Conservation (phyloP, 805 yeast genomes). For the Wickerhamomyces kurtzmanii region DNA sequence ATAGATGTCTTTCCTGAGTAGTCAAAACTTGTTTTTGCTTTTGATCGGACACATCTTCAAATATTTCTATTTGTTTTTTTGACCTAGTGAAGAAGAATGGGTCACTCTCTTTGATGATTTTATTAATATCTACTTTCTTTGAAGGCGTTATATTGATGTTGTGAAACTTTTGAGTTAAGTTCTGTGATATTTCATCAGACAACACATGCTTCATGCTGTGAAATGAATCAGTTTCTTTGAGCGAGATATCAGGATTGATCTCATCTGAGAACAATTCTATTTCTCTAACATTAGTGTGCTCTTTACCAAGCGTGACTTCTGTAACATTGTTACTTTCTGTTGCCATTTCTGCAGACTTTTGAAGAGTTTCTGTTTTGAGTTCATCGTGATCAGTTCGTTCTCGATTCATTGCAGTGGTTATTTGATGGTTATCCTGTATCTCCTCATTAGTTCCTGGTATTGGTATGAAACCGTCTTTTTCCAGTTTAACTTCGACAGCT, state of each 20-base stretch:
- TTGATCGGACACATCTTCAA: slow-evolving; percentile 11
- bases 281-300: too few relatives aligned
- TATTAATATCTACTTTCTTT: slow-evolving; percentile 9
- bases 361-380: too few relatives aligned
- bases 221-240: background rate
- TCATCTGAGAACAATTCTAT: slow-evolving; percentile 9
- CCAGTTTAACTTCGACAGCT: background rate
- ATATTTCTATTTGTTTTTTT: slow-evolving; percentile 12
- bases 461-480: too few relatives aligned
- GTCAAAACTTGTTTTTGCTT: background rate
- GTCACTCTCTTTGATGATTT: slow-evolving; percentile 12
- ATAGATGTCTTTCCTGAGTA: slow-evolving; percentile 6
- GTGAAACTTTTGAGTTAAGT: slow-evolving; percentile 5
- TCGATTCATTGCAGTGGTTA: background rate
- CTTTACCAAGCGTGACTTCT: slow-evolving; percentile 3
- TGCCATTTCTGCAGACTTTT: too few relatives aligned
- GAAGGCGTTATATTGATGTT: slow-evolving; percentile 15
- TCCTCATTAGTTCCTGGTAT: too few relatives aligned
- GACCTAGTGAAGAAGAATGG: slow-evolving; percentile 13
- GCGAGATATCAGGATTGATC: slow-evolving; percentile 10
- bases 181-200: background rate
- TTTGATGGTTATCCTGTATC: too few relatives aligned
- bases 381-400: slow-evolving; percentile 5
- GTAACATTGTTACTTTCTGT: slow-evolving; percentile 7
- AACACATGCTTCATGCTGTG: too few relatives aligned